Base-by-base conservation (phyloP, 257 asterid genomes). In the Vinca minor region DNA sequence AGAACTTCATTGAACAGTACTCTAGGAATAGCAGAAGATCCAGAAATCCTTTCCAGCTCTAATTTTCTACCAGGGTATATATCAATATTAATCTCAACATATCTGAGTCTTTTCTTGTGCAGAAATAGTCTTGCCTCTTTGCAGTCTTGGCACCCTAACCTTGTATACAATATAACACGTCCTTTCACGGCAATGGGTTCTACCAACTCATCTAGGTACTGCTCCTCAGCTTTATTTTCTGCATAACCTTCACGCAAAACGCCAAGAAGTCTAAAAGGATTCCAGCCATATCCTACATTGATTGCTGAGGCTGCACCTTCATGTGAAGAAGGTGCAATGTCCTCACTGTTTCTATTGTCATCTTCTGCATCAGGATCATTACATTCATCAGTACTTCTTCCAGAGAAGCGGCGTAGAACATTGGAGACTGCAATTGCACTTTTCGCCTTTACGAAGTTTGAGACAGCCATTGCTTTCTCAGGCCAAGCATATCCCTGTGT, bases 1-100 rank as follows among this genome's bases (percentile, higher is more conserved):
- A 85, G 69, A 54, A 87, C 81, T 77, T 90, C 97, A 67, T 90
- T 90, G 67, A 90, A 90, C 69, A 90, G 86, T 46, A 85, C 87
- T 78, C 50, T 74, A 46, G 97, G 97, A 76, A 87, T 93, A 70
- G 62, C 72, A 72, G 78, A 76, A 64, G 94, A 88, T 47, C 87
- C 91, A 77, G 85, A 74, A 69, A 87, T 59, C 77, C 80, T 90
- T 75, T 90, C 95, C 13, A 90, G 86, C 72, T 87, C 97, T 56
- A 72, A 41, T 72, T 83, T 82, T 78, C 97, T 87, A 21, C 83
- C 69, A 5, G 87, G 91, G 70, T 85, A 90, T 57, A 85, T 77
- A 77, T 90, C 95, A 50, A 87, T 73, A 68, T 87, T 90, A 64
- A 90, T 82, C 66, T 90, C 97, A 61, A 87, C 81, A 50, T 85